phyloP scores from a whole-genome alignment of 108 stramenopile species.

The Fistulifera pelliculosa region DNA sequence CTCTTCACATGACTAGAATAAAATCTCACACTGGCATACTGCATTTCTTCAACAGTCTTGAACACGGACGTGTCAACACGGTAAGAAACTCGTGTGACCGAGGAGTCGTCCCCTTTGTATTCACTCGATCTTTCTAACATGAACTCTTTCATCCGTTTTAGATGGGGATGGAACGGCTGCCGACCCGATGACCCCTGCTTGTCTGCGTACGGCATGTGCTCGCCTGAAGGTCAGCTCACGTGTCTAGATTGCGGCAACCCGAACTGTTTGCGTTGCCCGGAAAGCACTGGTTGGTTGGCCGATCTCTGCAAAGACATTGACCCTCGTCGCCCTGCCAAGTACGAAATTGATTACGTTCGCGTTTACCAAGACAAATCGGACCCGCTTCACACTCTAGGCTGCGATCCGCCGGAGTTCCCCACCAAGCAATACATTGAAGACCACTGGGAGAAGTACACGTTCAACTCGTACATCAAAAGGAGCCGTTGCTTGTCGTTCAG shows the following conservation, averaged over 20 bases:
- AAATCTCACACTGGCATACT: too few species aligned
- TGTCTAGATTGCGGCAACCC: conserved; percentile 13
- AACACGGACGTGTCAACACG: conserved; percentile 8
- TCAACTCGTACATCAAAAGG: conserved; percentile 8
- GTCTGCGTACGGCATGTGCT: conserved; percentile 6
- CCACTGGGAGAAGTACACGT: neutral
- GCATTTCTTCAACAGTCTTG: neutral
- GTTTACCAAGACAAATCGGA: conserved; percentile 8
- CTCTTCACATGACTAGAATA: too few species aligned
- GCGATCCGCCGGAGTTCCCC: conserved; percentile 7
- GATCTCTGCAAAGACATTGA: conserved; percentile 8
- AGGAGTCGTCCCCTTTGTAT: too few species aligned
- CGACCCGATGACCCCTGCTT: conserved; percentile 2
- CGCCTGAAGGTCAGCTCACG: conserved; percentile 1
- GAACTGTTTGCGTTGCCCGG: conserved; percentile 6
- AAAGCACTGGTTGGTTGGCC: neutral
- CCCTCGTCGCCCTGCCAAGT: neutral
- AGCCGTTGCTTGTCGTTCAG: conserved; percentile 1
- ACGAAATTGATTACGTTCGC: conserved; percentile 7
- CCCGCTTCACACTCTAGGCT: conserved; percentile 10
- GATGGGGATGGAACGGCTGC: conserved; percentile 14
- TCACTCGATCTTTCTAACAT: too few species aligned
- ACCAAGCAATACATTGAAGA: conserved; percentile 1
- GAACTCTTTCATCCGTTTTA: too few species aligned
- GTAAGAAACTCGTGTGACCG: too few species aligned